These are phyloP conservation scores for Termitomyces bulborhizus DNA, from an alignment of 768 basidiomycete genomes.

Conservation along the genomic window DNA sequence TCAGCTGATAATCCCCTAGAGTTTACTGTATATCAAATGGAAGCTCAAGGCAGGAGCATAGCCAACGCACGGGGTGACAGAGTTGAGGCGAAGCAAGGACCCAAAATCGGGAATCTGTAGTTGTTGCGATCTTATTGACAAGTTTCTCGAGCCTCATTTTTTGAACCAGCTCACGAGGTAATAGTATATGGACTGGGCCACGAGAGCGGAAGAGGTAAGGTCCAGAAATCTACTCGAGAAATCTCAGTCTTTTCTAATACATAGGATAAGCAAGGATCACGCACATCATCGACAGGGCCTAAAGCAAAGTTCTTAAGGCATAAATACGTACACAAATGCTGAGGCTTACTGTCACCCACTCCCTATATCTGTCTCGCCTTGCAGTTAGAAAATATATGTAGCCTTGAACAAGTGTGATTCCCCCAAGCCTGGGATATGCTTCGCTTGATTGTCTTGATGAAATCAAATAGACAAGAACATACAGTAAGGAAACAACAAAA, in stretches of 20 bases:
- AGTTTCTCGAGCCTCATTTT: background rate
- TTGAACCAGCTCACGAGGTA: slow-evolving; percentile 25
- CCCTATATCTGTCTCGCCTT: slow-evolving; percentile 3
- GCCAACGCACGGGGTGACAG: slow-evolving; percentile 30
- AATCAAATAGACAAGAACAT: background rate
- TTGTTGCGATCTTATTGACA: background rate
- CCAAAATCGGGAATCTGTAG: slow-evolving; percentile 38
- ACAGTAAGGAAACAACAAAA: slow-evolving; percentile 24
- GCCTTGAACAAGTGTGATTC: slow-evolving; percentile 34
- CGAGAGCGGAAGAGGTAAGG: slow-evolving; percentile 29
- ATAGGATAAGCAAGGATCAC: background rate
- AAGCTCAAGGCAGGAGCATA: background rate
- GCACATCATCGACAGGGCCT: slow-evolving; percentile 25
- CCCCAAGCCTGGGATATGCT: slow-evolving; percentile 23
- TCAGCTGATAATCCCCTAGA: slow-evolving; percentile 33
- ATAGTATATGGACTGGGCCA: slow-evolving; percentile 38
- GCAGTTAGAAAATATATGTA: slow-evolving; percentile 31
- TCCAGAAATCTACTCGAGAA: slow-evolving; percentile 26
- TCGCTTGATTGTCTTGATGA: background rate
- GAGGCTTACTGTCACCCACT: slow-evolving; percentile 22
- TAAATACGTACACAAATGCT: background rate
- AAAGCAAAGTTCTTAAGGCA: background rate
- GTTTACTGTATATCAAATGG: background rate
- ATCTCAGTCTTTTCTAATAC: background rate
- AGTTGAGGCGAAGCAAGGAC: slow-evolving; percentile 26